A percentile compares a stretch with the other conserved stretches of the same genome.
phyloP scores from a whole-genome alignment of 768 basidiomycete species.

The Coprinellus micaceus region DNA sequence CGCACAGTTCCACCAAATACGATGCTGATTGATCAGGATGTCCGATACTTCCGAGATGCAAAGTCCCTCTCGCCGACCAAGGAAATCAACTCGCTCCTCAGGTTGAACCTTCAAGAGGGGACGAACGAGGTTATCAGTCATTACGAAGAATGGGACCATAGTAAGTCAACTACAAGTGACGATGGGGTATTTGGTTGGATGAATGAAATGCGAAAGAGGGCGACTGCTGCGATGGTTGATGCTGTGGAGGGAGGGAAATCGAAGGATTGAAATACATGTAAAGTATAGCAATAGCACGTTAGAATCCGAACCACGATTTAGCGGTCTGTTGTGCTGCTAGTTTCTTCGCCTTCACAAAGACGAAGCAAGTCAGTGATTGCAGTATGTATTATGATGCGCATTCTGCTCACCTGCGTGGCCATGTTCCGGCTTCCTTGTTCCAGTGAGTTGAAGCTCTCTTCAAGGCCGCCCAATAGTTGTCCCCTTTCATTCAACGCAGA shows the following conservation, averaged over 20 bases:
- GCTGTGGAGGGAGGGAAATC: slow-evolving; percentile 22
- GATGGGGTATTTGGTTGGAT: slow-evolving; percentile 43
- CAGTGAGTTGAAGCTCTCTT: slow-evolving; percentile 60
- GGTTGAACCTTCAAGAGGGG: slow-evolving; percentile 33
- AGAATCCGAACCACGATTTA: slow-evolving; percentile 65
- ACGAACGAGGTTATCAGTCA: slow-evolving; percentile 34
- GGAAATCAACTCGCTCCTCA: slow-evolving; percentile 41
- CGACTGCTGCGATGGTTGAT: slow-evolving; percentile 34
- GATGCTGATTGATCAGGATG: slow-evolving; percentile 46
- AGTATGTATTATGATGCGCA: background rate
- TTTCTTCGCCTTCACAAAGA: slow-evolving; percentile 59
- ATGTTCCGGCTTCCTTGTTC: slow-evolving; percentile 64
- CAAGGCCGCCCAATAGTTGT: slow-evolving; percentile 58
- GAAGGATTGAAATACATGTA: background rate
- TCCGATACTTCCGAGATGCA: slow-evolving; percentile 39
- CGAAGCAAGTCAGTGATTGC: no score
- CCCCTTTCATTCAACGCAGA: slow-evolving; percentile 62
- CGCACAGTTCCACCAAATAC: slow-evolving; percentile 30
- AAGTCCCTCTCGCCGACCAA: slow-evolving; percentile 39
- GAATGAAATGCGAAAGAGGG: slow-evolving; percentile 43
- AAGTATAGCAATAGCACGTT: slow-evolving; percentile 4
- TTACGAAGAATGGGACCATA: slow-evolving; percentile 45
- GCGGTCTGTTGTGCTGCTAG: slow-evolving; percentile 60
- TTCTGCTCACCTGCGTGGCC: slow-evolving; percentile 50
- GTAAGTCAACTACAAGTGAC: slow-evolving; percentile 30